Base-by-base conservation (phyloP, 2,329 filamentous ascomycete genomes). In the Phoma herbarum region DNA sequence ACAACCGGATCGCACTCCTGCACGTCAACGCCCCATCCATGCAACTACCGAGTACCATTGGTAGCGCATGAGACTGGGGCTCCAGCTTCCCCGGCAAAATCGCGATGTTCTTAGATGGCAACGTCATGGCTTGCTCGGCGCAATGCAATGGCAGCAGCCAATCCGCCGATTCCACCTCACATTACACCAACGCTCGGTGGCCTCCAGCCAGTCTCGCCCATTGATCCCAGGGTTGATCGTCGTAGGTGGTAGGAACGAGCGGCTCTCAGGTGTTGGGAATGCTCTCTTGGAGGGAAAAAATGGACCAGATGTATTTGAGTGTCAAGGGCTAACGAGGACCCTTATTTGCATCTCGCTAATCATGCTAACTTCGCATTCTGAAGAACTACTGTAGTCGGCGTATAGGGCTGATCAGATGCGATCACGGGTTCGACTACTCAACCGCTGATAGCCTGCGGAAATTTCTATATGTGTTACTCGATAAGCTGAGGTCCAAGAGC, bases 11-110 rank as follows among this genome's bases (percentile, higher is more conserved):
- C 84, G 12, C 87, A 88, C 66, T 85, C 86, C 11, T 78, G 77
- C 1, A 90, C 80, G 65, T 90, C 85, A 1, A 90, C 86, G 0
- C 79, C 79, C 88, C 88, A 91, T 72, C 89, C 86, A 61, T 88
- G 83, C 8, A 90, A 77, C 88, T 88, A 91, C 44, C 86, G 82
- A 0, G 88, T 88, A 8, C 88, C 88, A 66, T 91, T 90, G 6
- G 88, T 87, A 1, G 88, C 88, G 66, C 87, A 90, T 4, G 67
- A 72, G 3, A 73, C 61, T 10, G 71, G 72, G 22, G 71, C 70
- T 11, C 88, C 88, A 0, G 88, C 87, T 70, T 90, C 88, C 16
- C 87, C 87, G 0, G 83, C 87, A 62, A 86, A 90, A 71, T 90
- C 86, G 29, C 83, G 81, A 29, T 84, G 83, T 71, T 90, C 88